Evolutionary conservation across 495 filamentous ascomycete genomes (phyloP), one percentile per base, ranked within the genome.

Genomic region (Aspergillus campestris): DNA sequence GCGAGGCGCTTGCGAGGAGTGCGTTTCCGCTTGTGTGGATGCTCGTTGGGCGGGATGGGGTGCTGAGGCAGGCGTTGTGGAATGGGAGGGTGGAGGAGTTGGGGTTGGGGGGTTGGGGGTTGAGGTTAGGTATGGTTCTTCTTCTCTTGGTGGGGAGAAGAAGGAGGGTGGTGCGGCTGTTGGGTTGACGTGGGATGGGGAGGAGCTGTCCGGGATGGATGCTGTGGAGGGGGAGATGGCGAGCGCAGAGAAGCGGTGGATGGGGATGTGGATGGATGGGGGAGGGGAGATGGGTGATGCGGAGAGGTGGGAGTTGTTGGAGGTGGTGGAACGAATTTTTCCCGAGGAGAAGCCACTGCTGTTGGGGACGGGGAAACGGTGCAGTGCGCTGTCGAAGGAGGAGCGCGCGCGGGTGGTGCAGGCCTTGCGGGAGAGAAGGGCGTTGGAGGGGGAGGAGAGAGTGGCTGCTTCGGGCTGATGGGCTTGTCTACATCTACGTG

Each of bases 1-100:
- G 78, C 47, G 80, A 87, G 15, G 78, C 86, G 30, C 51, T 95
- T 53, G 78, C 71, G 32, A 63, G 78, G 47, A 87, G 81, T 49
- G 50, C 68, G 28, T 79, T 73, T 66, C 85, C 87, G 10, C 72
- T 92, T 56, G 78, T 74, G 12, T 78, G 73, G 71, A 66, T 75
- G 52, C 66, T 67, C 64, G 56, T 74, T 47, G 66, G 64, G 56
- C 54, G 61, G 45, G 64, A 65, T 39, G 69, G 67, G 9, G 48
- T 42, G 27, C 18, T 69, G 42, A 55, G 50, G 36, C 68, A 71
- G 60, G 65, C 56, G 29, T 48, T 70, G 45, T 72, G 65, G 69
- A 73, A 72, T 57, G 50, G 58, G 40, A 68, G 64, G 40, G 84
- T 80, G 3, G 78, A 77, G 47, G 69, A 74, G 45, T 62, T 81